Evolutionary conservation across 1,284 basidiomycete genomes (phyloP), one percentile per base, ranked within the genome.

Genomic region (Coniophora puteana): DNA sequence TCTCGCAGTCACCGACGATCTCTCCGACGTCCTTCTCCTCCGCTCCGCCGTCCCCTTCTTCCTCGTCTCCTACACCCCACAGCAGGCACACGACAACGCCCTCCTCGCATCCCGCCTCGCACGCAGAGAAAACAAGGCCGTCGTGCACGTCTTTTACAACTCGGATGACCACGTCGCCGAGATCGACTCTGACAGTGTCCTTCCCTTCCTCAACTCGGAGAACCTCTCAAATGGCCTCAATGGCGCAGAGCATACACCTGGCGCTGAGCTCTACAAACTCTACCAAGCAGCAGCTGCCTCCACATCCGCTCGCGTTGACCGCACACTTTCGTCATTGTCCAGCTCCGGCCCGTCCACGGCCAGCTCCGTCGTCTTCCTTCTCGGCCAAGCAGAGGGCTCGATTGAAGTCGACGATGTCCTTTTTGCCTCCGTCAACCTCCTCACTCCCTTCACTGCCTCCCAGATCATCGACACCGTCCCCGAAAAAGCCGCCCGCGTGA

Each of bases 111-210:
- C 80, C 41, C 74, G 77, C 35, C 65, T 90, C 30, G 83, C 88
- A 4, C 67, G 69, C 38, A 65, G 72, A 8, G 71, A 79, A 49
- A 69, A 71, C 41, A 75, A 71, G 38, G 72, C 77, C 2, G 90
- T 95, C 13, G 71, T 95, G 38, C 93, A 97, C 59, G 83, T 80
- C 31, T 93, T 93, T 59, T 79, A 85, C 27, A 53, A 52, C 1
- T 34, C 59, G 26, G 62, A 62, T 18, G 55, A 62, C 12, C 41
- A 53, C 6, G 56, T 79, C n/a, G 66, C 68, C 20, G 72, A 83
- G 48, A 63, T 86, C 13, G 51, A 73, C 5, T 80, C 80, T 45
- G 78, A 79, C 21, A 63, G 74, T 36, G 63, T 87, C 11, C 66
- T 68, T 16, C 66, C 75, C 0, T 85, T 86, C 63, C 59, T 90